Base-by-base conservation (phyloP, 441 rosid species). In the Adansonia madagascariensis region DNA sequence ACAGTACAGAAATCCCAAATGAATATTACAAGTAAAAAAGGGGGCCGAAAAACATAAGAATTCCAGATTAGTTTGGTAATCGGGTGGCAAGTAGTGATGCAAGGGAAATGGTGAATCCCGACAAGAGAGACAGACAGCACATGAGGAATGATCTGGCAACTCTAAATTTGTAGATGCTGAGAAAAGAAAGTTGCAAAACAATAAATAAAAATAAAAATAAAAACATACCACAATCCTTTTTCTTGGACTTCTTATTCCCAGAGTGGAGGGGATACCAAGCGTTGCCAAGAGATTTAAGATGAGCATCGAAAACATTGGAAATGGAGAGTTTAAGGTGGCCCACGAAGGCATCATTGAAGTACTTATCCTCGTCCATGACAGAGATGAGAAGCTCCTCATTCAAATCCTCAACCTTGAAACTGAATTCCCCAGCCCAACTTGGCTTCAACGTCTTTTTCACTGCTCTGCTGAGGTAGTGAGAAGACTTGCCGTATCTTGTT, bases 351-450 rank as follows among this genome's bases (percentile, higher is more conserved):
- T 96, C 94, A 52, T 87, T 87, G 82, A 92, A 92, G 85, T 89
- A 96, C 88, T 86, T 91, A 78, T 94, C 99, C 83, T 92, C 99
- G n/a, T 94, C 97, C 71, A 92, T 82, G 49, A 96, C 97, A 76
- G 88, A 80, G 50, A 96, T 75, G 18, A 89, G 76, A 71, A 96
- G 93, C 79, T 92, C 97, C 15, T 92, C 98, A 4, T 86, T 88
- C 91, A 96, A 88, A 83, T 96, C 97, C 27, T 92, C 99, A n/a
- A 96, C 99, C 81, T 84, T 87, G 85, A 96, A 92, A 79, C 89
- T 78, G 79, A 92, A 94, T 67, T 92, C 99, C 77, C 94, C 97
- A 15, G 87, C 90, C 99, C 99, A 96, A 77, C 60, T 89, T 49
- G 99, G 99, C 81, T 86, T 94, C 85, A 96, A 84, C 80, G 79